Evolutionary conservation across 2,329 filamentous ascomycete species (phyloP), one percentile per base, ranked within the genome.

Genomic region (Cladophialophora carrionii): DNA sequence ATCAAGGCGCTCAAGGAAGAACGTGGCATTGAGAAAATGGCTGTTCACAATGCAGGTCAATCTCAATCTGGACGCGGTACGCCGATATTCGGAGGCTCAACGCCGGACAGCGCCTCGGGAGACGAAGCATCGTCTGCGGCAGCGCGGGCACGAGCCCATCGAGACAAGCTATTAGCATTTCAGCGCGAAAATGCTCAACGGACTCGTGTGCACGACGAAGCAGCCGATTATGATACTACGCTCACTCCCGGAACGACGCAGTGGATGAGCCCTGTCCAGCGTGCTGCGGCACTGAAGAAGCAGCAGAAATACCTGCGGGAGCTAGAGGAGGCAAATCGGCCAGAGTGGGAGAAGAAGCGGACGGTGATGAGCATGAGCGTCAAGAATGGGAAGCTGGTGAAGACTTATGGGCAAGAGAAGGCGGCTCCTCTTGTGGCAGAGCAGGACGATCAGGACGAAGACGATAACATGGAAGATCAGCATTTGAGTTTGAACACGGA

Each of bases 331-430:
- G 90, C 90, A 71, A 88, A 90, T 3, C 82, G 85, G 58, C 92
- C 92, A 0, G 93, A 96, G 68, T 96, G 92, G 77, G 93, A 97
- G 80, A 96, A 94, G 83, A 85, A 91, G 64, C 87, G 85, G 71
- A 88, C 95, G 66, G 89, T 97, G 0, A 85, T 96, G 70, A 94
- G 90, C 73, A 90, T 96, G 66, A 92, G 96, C 74, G 79, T 96
- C 0, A 87, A 88, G 8, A 89, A 88, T 0, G 88, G 89, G 20
- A 92, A 89, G 72, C 87, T 96, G 2, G 87, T 95, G 4, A 86
- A 85, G 65, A 77, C 65, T 62, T 79, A 66, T 74, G 70, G 75
- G 70, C 73, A 61, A 17, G 65, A 60, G 34, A 70, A 77, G 73
- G 70, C 68, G 17, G 63, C 63, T 3, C 48, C 63, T 6, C 59